Conservation (phyloP, 2,329 filamentous ascomycete species). For the Penicillium sp. region DNA sequence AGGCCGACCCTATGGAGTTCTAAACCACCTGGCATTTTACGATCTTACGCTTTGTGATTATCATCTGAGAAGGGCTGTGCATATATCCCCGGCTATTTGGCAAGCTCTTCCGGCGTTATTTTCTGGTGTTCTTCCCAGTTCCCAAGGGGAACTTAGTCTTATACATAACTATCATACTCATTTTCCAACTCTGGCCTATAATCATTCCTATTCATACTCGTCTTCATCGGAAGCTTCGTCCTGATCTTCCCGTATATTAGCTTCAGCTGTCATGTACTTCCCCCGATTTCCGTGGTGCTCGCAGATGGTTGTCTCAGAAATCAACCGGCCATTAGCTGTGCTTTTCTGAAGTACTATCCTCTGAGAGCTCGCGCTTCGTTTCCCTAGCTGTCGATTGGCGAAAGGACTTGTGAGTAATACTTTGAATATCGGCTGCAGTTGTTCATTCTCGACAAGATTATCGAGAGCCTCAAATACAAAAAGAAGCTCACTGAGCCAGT, state of each 20-base stretch:
- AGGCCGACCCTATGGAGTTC: slow-evolving; percentile 67
- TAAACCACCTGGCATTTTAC: slow-evolving; percentile 40
- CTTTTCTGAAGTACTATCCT: background rate
- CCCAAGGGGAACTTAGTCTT: background rate
- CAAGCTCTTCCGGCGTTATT: slow-evolving; percentile 11
- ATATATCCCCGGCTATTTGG: background rate
- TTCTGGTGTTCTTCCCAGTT: slow-evolving; percentile 6
- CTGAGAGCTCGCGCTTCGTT: background rate
- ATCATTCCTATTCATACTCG: background rate
- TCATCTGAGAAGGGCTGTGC: background rate
- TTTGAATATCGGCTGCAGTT: background rate
- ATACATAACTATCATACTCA: background rate
- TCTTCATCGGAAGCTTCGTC: background rate
- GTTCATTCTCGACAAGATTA: background rate
- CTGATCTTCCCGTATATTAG: background rate
- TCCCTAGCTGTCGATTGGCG: background rate
- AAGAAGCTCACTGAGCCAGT: background rate
- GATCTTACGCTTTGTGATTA: slow-evolving; percentile 23
- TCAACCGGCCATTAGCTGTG: background rate
- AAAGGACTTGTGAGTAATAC: background rate
- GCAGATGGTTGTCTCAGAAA: background rate
- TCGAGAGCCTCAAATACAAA: background rate
- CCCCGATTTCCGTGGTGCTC: background rate
- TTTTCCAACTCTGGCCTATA: background rate
- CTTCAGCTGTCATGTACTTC: background rate